Base-by-base conservation (phyloP, 805 yeast species). In the Scheffersomyces spartinae region DNA sequence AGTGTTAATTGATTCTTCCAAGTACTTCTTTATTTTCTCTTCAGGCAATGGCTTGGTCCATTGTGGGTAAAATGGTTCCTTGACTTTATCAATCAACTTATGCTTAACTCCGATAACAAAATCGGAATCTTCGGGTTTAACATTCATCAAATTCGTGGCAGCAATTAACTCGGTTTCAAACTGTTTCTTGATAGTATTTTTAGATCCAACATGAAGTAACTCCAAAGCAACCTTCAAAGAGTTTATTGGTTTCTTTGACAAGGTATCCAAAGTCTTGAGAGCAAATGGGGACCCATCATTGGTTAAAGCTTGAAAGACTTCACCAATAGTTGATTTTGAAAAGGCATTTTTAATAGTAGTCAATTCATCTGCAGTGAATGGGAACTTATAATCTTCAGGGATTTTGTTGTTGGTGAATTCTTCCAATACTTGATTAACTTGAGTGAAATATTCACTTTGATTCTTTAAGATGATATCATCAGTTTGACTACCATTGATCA, bases 191-290 rank as follows among this genome's bases (percentile, higher is more conserved):
- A 84, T 71, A 32, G 76, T 64, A 31, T 71, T 61, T 18, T 56
- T 43, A 13, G 66, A 46, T 26, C 84, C 82, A 32, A 66, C 60
- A 41, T 77, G 70, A 48, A 85, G 57, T 34, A 82, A 61, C 31
- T 73, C 77, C 36, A 74, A 64, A 2, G 82, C 73, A 20, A 85
- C 73, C 43, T 78, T 74, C 37, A 84, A 58, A 11, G 94, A 78
- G n/a, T 82, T 62, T 23, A 82, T 80, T 4, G 94, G 81, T 49
- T 85, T 81, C 25, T 65, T 52, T 24, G 57, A 51, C 34, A 88
- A 59, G 13, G 68, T 73, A 22, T 61, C 62, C 28, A 66, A 54
- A 1, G 81, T 72, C 28, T 61, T 45, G 15, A 47, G 34, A 6
- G 94, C 86, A 55, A 88, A 88, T 24, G 63, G 69, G 7, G 77